Evolutionary conservation across 495 filamentous ascomycete species (phyloP), one percentile per base, ranked within the genome.

Genomic region (Bryoglossum gracile): DNA sequence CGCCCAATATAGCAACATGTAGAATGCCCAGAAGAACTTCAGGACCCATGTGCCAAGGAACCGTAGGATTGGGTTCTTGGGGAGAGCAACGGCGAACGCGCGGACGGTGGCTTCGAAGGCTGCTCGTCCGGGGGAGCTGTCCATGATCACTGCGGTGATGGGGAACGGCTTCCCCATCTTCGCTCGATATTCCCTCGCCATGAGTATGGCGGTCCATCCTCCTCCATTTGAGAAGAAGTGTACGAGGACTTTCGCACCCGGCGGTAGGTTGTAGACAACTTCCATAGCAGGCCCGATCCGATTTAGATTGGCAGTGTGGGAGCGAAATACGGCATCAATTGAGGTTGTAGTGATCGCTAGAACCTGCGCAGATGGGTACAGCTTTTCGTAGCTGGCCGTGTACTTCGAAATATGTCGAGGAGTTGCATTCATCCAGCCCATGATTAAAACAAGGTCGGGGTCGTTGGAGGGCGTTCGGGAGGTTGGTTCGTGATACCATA

Each of bases 161-260:
- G 65, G 67, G 3, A 66, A 35, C 0, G 46, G 35, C 4, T 13
- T 5, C 8, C 41, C 51, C 6, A 25, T 55, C 8, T 19, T 45
- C 6, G 46, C 36, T 3, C 21, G 22, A 28, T 55, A 70, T 11
- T 34, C 37, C 25, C 46, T 46, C 3, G 66, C 66, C 9, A 70
- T 50, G 19, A 48, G 35, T 3, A 56, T 53, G 25, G 57, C 50
- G 6, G 64, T 68, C 52, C 59, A 61, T 8, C 60, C 53, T n/a
- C 69, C 68, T 24, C 67, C 68, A 53, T 71, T 65, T 14, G 68
- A 71, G 61, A 70, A 73, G 38, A 58, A 52, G 55, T 73, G 70
- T 0, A 73, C 43, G 5, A 71, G 55, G 28, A 70, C 51, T 30
- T 54, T 57, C 43, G 36, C 60, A 6, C 61, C 43, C 3, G 50